These are phyloP conservation scores for Stentor roeselii DNA, from an alignment of 73 alveolate species.

Conservation along the genomic window DNA sequence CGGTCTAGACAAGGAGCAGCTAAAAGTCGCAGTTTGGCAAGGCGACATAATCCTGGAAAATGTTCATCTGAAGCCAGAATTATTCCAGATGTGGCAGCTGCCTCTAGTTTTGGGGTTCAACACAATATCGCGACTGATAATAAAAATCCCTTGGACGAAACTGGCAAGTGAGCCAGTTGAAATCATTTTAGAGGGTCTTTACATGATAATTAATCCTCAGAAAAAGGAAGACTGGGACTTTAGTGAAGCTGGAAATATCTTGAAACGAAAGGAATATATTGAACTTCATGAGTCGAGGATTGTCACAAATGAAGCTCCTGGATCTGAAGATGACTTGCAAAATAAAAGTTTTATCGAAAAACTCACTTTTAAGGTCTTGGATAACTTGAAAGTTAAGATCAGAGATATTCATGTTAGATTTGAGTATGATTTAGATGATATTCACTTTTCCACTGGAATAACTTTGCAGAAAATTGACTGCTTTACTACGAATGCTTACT, in stretches of 20 bases:
- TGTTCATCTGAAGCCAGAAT: constrained; percentile 71
- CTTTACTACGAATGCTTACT: constrained; percentile 76
- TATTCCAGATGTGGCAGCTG: constrained; percentile 67
- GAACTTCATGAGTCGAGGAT: background rate
- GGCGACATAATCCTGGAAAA: constrained; percentile 89
- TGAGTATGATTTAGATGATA: constrained; percentile 60
- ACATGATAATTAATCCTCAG: constrained; percentile 72
- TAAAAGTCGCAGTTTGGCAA: constrained; percentile 76
- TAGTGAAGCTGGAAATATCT: constrained; percentile 35
- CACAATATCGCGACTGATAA: constrained; percentile 67
- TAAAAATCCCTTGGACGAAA: constrained; percentile 94
- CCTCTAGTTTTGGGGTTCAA: constrained; percentile 82
- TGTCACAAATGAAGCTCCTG: background rate
- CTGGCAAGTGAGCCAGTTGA: constrained; percentile 91
- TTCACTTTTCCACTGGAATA: constrained; percentile 71
- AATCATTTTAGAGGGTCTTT: constrained; percentile 75
- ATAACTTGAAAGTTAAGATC: constrained; percentile 85
- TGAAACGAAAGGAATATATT: background rate
- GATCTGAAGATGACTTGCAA: constrained; percentile 41
- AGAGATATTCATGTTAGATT: constrained; percentile 87
- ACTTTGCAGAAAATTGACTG: constrained; percentile 80
- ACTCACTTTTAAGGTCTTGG: constrained; percentile 79
- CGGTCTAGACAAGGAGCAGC: constrained; percentile 84
- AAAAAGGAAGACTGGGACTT: constrained; percentile 54
- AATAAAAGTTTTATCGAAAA: constrained; percentile 79